These are phyloP conservation scores for Pharus latifolius DNA, from an alignment of 176 grass and related monocot species.

Conservation along the genomic window DNA sequence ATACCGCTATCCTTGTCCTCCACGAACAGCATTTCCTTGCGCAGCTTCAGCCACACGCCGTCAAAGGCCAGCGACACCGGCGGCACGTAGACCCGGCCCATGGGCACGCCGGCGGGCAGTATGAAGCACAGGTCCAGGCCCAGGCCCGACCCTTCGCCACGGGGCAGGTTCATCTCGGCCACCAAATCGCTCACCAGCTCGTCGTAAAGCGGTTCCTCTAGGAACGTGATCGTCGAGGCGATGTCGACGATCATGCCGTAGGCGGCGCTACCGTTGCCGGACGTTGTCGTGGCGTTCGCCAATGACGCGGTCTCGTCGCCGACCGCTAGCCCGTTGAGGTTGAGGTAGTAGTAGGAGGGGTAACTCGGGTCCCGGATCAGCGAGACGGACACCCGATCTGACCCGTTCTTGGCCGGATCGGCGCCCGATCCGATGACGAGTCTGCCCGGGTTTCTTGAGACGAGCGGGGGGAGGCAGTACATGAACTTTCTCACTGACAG, in stretches of 20 bases:
- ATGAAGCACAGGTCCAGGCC: slow-evolving; percentile 60
- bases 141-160: slow-evolving; percentile 22
- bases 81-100: slow-evolving; percentile 39
- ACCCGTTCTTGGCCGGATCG: slow-evolving; percentile 2
- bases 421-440: slow-evolving; percentile 29
- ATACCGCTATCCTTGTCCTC: slow-evolving; percentile 21
- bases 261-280: background rate
- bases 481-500: slow-evolving; percentile 38
- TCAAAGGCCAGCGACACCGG: slow-evolving; percentile 38
- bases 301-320: slow-evolving; percentile 12
- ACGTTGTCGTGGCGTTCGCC: background rate
- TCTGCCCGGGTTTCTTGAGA: background rate
- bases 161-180: slow-evolving; percentile 42
- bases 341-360: slow-evolving; percentile 45
- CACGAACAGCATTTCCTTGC: slow-evolving; percentile 36
- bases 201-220: slow-evolving; percentile 41
- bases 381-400: slow-evolving; percentile 14
- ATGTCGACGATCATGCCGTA: slow-evolving; percentile 53
- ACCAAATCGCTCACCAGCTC: slow-evolving; percentile 35
- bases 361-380: slow-evolving; percentile 6
- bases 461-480: slow-evolving; percentile 44
- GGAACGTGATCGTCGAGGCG: slow-evolving; percentile 47
- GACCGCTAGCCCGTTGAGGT: slow-evolving; percentile 37
- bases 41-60: slow-evolving; percentile 24
- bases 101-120: slow-evolving; percentile 23